Percentiles rank a stretch among this genome's conserved stretches.
Conservation (phyloP, 1,139 yeast genomes). For the Arxiozyma bovina region DNA sequence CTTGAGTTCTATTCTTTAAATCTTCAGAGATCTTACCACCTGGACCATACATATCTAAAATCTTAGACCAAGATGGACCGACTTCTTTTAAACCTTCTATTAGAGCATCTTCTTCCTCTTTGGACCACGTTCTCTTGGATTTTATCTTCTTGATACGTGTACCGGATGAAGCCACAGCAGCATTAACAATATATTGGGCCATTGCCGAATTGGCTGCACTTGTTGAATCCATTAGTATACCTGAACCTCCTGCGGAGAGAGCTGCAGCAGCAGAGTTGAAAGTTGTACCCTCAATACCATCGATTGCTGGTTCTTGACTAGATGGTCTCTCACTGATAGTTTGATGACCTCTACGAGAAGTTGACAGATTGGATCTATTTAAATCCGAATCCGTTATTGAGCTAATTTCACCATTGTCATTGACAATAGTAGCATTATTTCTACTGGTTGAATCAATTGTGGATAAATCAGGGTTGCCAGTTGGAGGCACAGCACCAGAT, state of each 20-base stretch:
- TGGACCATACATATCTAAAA: constrained; percentile 78
- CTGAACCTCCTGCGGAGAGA: background rate
- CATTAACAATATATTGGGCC: constrained; percentile 15
- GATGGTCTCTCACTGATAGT: background rate
- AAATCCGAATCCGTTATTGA: background rate
- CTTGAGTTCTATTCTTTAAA: constrained; percentile 77
- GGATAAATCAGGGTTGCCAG: background rate
- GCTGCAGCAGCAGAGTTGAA: background rate
- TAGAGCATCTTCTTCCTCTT: constrained; percentile 80
- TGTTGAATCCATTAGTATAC: background rate
- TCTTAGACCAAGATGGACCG: constrained; percentile 92
- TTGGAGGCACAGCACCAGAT: constrained; percentile 15
- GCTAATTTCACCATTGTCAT: background rate
- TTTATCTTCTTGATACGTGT: constrained; percentile 17
- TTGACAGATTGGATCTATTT: background rate
- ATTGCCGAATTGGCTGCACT: constrained; percentile 2
- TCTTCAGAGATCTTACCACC: constrained; percentile 84
- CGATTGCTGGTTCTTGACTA: background rate
- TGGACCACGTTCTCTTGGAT: constrained; percentile 60
- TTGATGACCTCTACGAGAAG: background rate
- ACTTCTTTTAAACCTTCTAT: constrained; percentile 66
- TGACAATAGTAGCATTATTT: background rate
- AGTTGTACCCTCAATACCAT: background rate
- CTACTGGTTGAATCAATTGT: background rate
- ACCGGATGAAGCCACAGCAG: constrained; percentile 18